Conservation (phyloP, 2,329 filamentous ascomycete genomes). For the Scedosporium boydii region DNA sequence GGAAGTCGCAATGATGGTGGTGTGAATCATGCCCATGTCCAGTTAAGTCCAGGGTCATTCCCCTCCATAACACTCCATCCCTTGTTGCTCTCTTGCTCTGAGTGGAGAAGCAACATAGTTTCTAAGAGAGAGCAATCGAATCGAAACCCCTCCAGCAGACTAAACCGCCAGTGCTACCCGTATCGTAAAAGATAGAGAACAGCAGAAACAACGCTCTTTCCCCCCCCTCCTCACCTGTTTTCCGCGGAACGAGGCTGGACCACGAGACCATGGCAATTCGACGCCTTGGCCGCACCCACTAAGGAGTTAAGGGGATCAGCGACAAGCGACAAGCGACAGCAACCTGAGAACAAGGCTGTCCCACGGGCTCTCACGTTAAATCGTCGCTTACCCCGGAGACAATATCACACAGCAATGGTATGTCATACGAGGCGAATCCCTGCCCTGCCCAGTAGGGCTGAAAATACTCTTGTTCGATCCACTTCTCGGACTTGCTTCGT, state of each 20-base stretch:
- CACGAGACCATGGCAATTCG: conserved; percentile 4
- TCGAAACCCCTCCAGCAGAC: neutral
- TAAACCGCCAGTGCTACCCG: too few species aligned
- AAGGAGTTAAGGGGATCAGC: neutral
- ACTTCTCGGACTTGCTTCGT: too few species aligned
- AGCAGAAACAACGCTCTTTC: neutral
- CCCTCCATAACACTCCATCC: neutral
- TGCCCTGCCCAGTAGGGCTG: neutral
- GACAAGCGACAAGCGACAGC: too few species aligned
- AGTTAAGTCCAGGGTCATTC: neutral
- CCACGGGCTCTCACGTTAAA: neutral
- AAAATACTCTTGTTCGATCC: too few species aligned
- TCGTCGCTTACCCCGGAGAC: neutral
- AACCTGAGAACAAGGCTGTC: too few species aligned
- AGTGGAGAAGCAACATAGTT: neutral
- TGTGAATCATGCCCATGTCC: neutral
- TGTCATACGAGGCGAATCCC: neutral
- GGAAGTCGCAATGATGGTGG: neutral
- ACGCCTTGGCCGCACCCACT: neutral
- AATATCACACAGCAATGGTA: neutral
- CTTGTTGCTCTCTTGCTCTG: neutral
- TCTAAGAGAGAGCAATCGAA: neutral
- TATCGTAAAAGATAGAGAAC: too few species aligned
- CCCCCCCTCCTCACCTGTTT: neutral
- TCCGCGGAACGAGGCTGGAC: neutral